Evolutionary conservation across 164 flowering plant genomes (phyloP), one percentile per base, ranked within the genome.

Genomic region (Stephania yunnanensis): DNA sequence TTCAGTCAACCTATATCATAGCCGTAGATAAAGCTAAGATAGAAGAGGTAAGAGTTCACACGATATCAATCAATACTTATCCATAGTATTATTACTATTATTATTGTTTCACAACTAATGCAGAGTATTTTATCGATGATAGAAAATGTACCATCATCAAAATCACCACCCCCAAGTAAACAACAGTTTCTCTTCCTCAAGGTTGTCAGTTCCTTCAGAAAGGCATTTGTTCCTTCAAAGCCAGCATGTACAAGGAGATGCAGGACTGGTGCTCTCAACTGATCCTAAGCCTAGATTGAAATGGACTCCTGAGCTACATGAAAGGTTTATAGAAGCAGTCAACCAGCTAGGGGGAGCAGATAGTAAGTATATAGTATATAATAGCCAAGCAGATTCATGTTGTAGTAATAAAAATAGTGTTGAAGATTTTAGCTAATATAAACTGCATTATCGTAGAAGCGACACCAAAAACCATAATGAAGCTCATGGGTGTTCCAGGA

Each of bases 281-380:
- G 98, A 94, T 86, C 97, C 97, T 11, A 94, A 94, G 85, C 98
- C 98, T 20, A 86, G 98, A 81, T 78, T 94, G 30, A 94, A 94
- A 86, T 94, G 98, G 98, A 92, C 97, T 1, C 88, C 92, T 19
- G 98, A 94, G 79, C 94, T 94, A 46, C 98, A 94, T 69, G 97
- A 91, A 77, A 84, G 97, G 46, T 94, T 94, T 75, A 77, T 89
- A 58, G 97, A 94, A 71, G 97, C 98, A 25, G 98, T 92, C 44
- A 86, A 87, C 79, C 97, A 91, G 84, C 93, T 94, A 20, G 98
- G 97, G 66, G 98, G 98, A 81, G 92, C 97, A 85, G 98, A 94
- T 83, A 94, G 98, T 93, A 79, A 91, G 96, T 78, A 52, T 44
- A 77, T 68, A 75, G 96, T 78, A 52, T 44, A 77, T 68, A 75